Conservation (phyloP, 225 moss, liverwort and hornwort genomes). For the Asterella californica region DNA sequence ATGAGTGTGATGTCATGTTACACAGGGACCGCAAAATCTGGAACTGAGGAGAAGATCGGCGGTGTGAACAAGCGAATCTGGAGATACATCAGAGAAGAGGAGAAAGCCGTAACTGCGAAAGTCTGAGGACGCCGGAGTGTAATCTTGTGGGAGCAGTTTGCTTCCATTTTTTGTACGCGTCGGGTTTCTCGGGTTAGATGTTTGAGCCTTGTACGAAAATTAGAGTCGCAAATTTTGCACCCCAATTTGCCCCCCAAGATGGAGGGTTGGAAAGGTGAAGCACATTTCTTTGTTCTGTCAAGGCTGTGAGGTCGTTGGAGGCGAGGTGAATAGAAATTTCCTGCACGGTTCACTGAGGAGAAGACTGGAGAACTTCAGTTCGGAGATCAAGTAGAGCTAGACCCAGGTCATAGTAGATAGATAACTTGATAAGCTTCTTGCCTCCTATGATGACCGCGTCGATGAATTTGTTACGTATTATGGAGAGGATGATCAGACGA, state of each 20-base stretch:
- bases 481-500: not conserved
- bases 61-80: slow-evolving; percentile 50
- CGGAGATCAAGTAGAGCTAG: not conserved
- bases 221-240: not conserved
- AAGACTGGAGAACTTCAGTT: not conserved
- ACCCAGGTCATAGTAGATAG: not conserved
- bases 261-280: not conserved
- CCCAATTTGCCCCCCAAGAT: not conserved
- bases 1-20: not conserved
- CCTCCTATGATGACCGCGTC: no score
- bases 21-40: slow-evolving; percentile 41
- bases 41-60: slow-evolving; percentile 44
- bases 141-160: not conserved
- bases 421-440: not conserved
- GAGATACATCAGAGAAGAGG: slow-evolving; percentile 40
- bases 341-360: not conserved
- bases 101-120: not conserved
- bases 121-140: not conserved
- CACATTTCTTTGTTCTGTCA: not conserved
- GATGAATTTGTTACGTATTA: no score
- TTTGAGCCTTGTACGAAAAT: not conserved
- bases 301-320: not conserved
- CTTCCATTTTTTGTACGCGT: not conserved
- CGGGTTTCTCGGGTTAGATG: not conserved
- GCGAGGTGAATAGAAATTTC: not conserved